Base-by-base conservation (phyloP, 371 early-diverging fungal species). In the Chytridiales sp. region DNA sequence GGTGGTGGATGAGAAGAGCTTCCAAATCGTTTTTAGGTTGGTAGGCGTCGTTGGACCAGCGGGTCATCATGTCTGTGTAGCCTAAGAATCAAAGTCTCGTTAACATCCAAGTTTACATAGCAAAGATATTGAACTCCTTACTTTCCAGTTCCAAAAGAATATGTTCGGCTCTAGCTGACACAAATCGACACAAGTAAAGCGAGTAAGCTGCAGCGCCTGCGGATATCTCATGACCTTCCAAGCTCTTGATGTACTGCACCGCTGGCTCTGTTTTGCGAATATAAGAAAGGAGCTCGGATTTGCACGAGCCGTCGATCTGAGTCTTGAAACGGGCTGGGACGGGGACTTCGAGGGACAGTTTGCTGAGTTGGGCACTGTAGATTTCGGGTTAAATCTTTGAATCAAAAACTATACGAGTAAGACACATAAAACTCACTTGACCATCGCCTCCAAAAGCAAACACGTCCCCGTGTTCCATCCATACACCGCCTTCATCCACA, bases 231-330 rank as follows among this genome's bases (percentile, higher is more conserved):
- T 17, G 15, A 15, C 49, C 38, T 17, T 15, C 27, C 8, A 8
- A 9, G 24, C 34, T 24, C 2, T 39, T 5, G 40, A 69, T 41
- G 8, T 13, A 15, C 27, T 30, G 22, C 40, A 60, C 9, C 27
- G 50, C 64, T n/a, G 27, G 11, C 11, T 26, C 21, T 4, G 49
- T 26, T 43, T 70, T 57, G 22, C 67, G 61, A 30, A 70, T 55
- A 21, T 55, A 48, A 26, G 53, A 11, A 27, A 70, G 61, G 21
- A 59, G 46, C 13, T 52, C 56, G 3, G 59, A 55, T 9, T 57
- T 59, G 59, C 46, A 57, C 15, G 49, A 11, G 22, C 27, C 13
- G 31, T 61, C 56, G 41, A 70, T 38, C 41, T 70, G 51, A 19
- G 13, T 5, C 41, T 29, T 13, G 3, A 70, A 27, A 1, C 70